A percentile compares a stretch with the other conserved stretches of the same genome.
phyloP scores from a whole-genome alignment of 2,329 filamentous ascomycete species.

The Aaosphaeria arxii region DNA sequence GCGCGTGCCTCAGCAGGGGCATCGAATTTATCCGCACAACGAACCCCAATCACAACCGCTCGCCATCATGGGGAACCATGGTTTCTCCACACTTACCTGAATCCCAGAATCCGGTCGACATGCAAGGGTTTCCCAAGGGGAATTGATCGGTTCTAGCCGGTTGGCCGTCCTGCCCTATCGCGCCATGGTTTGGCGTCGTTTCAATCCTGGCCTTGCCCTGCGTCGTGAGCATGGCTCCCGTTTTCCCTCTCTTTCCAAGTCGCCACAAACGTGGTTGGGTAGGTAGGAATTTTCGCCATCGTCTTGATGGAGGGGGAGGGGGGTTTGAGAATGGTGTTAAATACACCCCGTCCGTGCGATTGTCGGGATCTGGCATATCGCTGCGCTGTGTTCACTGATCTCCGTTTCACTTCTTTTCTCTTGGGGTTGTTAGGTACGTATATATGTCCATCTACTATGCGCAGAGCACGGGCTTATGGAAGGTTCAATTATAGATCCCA shows the following conservation, averaged over 20 bases:
- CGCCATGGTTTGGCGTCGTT: no score
- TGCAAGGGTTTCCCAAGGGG: background rate
- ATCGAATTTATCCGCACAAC: conserved; percentile 9
- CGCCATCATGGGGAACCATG: background rate
- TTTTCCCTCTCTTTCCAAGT: no score
- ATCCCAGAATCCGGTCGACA: conserved; percentile 2
- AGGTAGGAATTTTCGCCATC: background rate
- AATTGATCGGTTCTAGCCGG: conserved; percentile 3
- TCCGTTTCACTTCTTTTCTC: background rate
- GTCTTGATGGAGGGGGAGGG: background rate
- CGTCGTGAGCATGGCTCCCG: no score
- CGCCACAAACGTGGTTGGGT: no score
- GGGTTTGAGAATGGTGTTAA: no score
- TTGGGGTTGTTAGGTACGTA: conserved; percentile 5
- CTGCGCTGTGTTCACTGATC: no score
- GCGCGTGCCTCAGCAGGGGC: background rate
- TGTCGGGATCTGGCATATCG: no score
- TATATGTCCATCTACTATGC: background rate
- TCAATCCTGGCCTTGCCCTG: no score
- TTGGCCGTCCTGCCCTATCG: no score
- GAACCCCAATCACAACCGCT: conserved; percentile 5
- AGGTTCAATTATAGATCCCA: conserved; percentile 3
- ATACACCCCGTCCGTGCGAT: no score
- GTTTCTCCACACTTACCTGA: conserved; percentile 1
- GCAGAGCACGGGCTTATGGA: conserved; percentile 4